Conservation (phyloP, 1,284 basidiomycete genomes). For the Phellopilus nigrolimitatus region DNA sequence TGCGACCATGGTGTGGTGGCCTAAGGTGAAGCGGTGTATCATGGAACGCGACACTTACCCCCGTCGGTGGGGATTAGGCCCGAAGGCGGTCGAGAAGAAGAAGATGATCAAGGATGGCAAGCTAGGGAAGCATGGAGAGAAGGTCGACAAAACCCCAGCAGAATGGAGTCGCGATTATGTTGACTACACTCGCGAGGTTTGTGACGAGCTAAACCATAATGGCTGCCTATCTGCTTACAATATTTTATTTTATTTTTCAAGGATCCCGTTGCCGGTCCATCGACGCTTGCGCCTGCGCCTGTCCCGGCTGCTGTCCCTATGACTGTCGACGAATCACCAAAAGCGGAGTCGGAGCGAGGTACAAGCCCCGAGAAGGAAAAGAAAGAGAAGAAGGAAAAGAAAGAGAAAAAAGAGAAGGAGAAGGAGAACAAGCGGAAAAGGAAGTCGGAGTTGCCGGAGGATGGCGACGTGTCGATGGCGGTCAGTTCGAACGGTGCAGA, state of each 20-base stretch:
- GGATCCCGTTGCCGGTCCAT: slow-evolving; percentile 44
- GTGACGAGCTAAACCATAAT: slow-evolving; percentile 15
- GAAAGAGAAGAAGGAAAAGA: slow-evolving; percentile 26
- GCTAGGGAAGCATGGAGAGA: slow-evolving; percentile 94
- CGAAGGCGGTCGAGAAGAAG: slow-evolving; percentile 96
- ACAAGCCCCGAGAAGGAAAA: slow-evolving; percentile 27
- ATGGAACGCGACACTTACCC: slow-evolving; percentile 99
- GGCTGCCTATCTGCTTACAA: slow-evolving; percentile 9
- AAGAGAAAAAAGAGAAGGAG: slow-evolving; percentile 38
- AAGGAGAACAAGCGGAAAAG: slow-evolving; percentile 76
- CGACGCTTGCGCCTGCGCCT: slow-evolving; percentile 28
- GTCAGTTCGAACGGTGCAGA: slow-evolving; percentile 31
- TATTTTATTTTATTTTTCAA: slow-evolving; percentile 23
- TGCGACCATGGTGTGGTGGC: slow-evolving; percentile 99
- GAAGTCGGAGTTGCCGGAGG: slow-evolving; percentile 55
- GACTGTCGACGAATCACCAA: slow-evolving; percentile 27
- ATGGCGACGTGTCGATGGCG: slow-evolving; percentile 38
- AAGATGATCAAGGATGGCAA: slow-evolving; percentile 96
- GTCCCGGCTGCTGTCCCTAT: slow-evolving; percentile 25
- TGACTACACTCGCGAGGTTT: slow-evolving; percentile 75
- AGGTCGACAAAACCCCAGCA: slow-evolving; percentile 83
- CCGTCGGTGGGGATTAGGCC: slow-evolving; percentile 96
- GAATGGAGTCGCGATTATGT: slow-evolving; percentile 93
- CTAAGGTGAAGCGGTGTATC: slow-evolving; percentile 98
- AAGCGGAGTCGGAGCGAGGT: slow-evolving; percentile 33